Conservation (phyloP, 768 basidiomycete species). For the Leccinum ochraceum region DNA sequence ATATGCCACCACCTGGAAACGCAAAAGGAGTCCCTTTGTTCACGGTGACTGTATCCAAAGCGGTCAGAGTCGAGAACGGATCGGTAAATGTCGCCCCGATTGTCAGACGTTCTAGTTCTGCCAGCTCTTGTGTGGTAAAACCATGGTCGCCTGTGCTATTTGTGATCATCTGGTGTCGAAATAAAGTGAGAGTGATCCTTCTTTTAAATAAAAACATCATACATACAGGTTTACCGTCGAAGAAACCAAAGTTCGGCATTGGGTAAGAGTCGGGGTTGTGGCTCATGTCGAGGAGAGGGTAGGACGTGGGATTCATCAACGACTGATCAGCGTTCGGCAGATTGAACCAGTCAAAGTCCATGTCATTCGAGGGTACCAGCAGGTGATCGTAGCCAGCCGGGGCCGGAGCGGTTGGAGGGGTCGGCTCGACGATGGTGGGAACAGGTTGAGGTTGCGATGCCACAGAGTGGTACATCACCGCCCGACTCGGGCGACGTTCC, state of each 20-base stretch:
- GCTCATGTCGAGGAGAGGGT: constrained; percentile 6
- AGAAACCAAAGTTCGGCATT: constrained; percentile 2
- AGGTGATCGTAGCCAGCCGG: background rate
- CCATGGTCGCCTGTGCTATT: background rate
- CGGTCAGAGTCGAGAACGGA: constrained; percentile 19
- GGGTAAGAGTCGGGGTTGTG: constrained; percentile 3
- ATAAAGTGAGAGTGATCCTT: background rate
- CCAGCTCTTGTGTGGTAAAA: constrained; percentile 14
- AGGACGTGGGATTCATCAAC: constrained; percentile 2
- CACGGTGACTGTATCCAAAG: background rate
- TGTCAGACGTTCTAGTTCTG: constrained; percentile 20
- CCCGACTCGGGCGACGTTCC: constrained; percentile 35
- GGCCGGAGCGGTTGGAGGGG: background rate
- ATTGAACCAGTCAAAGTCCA: constrained; percentile 15
- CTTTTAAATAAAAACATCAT: background rate
- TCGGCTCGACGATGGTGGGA: constrained; percentile 8
- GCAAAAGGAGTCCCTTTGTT: background rate
- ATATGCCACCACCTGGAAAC: constrained; percentile 8
- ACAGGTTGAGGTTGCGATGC: constrained; percentile 4
- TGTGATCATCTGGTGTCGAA: background rate
- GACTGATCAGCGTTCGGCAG: constrained; percentile 11
- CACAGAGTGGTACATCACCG: constrained; percentile 37
- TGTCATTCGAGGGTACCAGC: background rate
- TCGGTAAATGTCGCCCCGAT: constrained; percentile 25
- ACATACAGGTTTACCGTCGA: constrained; percentile 20